Conservation (phyloP, 2,329 filamentous ascomycete species). For the Cercospora janseana region DNA sequence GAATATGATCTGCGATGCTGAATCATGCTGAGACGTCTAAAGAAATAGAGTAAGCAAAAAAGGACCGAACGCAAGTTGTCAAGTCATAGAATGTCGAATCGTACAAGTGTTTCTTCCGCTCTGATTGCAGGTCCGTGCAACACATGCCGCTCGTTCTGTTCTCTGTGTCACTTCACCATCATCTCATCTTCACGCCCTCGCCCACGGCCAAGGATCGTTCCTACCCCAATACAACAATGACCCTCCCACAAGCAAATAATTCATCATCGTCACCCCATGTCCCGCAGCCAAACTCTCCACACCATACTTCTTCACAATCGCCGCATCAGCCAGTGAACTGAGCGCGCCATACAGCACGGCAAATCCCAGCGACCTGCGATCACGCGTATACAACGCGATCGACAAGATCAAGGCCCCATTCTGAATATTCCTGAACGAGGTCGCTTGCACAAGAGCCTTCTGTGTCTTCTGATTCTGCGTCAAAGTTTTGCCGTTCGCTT, state of each 20-base stretch:
- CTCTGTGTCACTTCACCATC: no score
- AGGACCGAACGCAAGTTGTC: no score
- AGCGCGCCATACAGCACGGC: conserved; percentile 30
- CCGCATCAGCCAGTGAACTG: conserved; percentile 34
- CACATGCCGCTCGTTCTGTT: no score
- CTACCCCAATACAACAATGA: conserved; percentile 34
- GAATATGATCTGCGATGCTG: no score
- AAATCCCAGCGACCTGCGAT: conserved; percentile 35
- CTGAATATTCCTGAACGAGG: conserved; percentile 36
- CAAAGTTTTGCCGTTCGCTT: conserved; percentile 14
- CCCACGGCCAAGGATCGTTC: conserved; percentile 23
- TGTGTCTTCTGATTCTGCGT: conserved; percentile 30
- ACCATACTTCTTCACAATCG: conserved; percentile 35
- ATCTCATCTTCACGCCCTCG: conserved; percentile 4
- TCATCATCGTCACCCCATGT: conserved; percentile 35
- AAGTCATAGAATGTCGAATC: no score
- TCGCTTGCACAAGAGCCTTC: conserved; percentile 30
- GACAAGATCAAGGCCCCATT: conserved; percentile 36
- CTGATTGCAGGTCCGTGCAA: no score
- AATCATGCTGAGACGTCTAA: no score
- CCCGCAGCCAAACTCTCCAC: conserved; percentile 29
- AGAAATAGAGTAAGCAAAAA: no score
- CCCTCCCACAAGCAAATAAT: conserved; percentile 32
- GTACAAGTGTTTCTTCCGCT: no score
- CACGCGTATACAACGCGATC: conserved; percentile 34